Percentiles rank a stretch among this genome's conserved stretches.
These are phyloP conservation scores for Colletotrichum liriopes DNA, from an alignment of 2,329 filamentous ascomycete species.

Conservation along the genomic window DNA sequence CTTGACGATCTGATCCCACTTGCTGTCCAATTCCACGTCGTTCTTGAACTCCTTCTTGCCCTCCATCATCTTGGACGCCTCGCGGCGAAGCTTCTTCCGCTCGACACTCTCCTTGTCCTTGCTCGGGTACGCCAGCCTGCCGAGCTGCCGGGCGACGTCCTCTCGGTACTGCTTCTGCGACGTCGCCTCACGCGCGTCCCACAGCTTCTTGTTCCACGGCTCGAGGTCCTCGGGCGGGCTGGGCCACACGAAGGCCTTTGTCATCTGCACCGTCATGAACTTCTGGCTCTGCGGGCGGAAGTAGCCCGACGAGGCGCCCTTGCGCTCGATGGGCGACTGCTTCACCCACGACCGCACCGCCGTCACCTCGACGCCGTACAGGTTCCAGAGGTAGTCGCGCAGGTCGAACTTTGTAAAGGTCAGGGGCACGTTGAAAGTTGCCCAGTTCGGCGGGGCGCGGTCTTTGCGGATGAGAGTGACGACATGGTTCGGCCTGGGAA, in stretches of 20 bases:
- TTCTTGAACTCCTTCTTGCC: constrained; percentile 68
- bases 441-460: constrained; percentile 82
- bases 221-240: constrained; percentile 74
- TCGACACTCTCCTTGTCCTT: constrained; percentile 58
- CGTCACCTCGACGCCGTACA: constrained; percentile 82
- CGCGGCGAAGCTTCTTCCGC: constrained; percentile 55
- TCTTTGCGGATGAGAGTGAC: constrained; percentile 83
- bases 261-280: constrained; percentile 95
- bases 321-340: constrained; percentile 71
- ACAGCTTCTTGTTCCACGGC: constrained; percentile 76
- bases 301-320: constrained; percentile 67
- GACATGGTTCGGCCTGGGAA: constrained; percentile 81
- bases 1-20: constrained; percentile 50
- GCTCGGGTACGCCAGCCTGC: constrained; percentile 55
- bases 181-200: constrained; percentile 64
- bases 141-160: constrained; percentile 51
- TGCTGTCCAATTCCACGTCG: constrained; percentile 45
- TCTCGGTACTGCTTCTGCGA: constrained; percentile 59
- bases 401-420: constrained; percentile 97
- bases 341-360: constrained; percentile 86
- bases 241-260: constrained; percentile 91
- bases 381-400: constrained; percentile 92
- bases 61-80: constrained; percentile 74
- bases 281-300: constrained; percentile 83
- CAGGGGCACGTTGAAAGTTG: constrained; percentile 91